phyloP scores from a whole-genome alignment of 495 filamentous ascomycete genomes.

The Margaritispora aquatica region DNA sequence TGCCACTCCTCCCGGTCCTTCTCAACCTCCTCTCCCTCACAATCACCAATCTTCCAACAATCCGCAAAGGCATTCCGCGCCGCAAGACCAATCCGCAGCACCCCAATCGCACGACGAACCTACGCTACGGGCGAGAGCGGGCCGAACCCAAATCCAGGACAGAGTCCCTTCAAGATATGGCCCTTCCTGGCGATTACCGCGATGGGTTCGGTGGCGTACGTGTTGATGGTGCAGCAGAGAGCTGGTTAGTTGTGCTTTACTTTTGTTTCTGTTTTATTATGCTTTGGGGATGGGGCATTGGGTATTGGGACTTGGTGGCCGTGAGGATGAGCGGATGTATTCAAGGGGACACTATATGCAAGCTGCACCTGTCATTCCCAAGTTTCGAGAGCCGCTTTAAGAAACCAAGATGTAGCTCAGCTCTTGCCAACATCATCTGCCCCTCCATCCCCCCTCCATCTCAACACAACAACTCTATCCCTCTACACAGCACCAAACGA shows the following conservation, averaged over 20 bases:
- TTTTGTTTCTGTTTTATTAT: no score
- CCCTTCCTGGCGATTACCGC: conserved; percentile 57
- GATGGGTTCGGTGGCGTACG: conserved; percentile 53
- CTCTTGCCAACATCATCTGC: background rate
- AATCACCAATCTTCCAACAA: background rate
- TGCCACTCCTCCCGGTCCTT: conserved; percentile 15
- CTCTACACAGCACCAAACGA: background rate
- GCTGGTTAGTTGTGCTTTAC: conserved; percentile 21
- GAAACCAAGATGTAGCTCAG: background rate
- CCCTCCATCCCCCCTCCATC: background rate
- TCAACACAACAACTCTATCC: background rate
- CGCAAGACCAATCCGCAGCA: conserved; percentile 8
- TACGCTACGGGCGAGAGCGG: conserved; percentile 26
- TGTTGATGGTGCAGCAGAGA: conserved; percentile 54
- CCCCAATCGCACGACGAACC: conserved; percentile 12
- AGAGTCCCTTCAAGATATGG: conserved; percentile 52
- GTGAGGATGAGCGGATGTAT: no score
- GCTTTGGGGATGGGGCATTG: no score
- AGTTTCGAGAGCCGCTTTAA: conserved; percentile 25
- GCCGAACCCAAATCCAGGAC: conserved; percentile 26
- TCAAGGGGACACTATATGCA: no score
- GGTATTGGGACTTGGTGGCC: no score
- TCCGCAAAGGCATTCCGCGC: conserved; percentile 1
- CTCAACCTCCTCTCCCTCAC: no score
- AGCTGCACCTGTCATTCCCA: background rate